A percentile compares a stretch with the other conserved stretches of the same genome.
These are phyloP conservation scores for Monilinia laxa DNA, from an alignment of 2,329 filamentous ascomycete species.

Conservation along the genomic window DNA sequence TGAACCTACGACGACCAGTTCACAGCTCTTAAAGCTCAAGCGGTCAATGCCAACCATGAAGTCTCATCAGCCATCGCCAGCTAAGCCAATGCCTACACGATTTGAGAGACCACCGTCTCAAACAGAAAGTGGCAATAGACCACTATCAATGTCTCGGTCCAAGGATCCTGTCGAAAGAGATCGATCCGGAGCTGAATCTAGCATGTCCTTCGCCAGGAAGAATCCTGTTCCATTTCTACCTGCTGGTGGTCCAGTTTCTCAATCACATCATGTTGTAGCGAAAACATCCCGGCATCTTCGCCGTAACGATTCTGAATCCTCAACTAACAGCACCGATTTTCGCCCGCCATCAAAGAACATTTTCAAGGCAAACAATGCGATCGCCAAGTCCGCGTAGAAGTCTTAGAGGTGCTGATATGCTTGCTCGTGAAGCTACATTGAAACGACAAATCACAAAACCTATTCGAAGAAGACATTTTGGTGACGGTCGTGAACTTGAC, in stretches of 20 bases:
- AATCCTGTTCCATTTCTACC: conserved; percentile 74
- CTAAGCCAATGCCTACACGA: conserved; percentile 50
- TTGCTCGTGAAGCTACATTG: conserved; percentile 47
- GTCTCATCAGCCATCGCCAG: conserved; percentile 49
- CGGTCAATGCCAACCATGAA: conserved; percentile 62
- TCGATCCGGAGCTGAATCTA: conserved; percentile 51
- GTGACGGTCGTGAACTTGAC: conserved; percentile 89
- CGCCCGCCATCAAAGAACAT: conserved; percentile 55
- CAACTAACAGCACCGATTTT: conserved; percentile 56
- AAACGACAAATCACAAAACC: conserved; percentile 76
- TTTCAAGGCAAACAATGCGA: conserved; percentile 58
- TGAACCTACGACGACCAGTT: conserved; percentile 64
- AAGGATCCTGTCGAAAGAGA: conserved; percentile 68
- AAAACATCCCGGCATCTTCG: conserved; percentile 71
- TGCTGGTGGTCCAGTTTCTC: conserved; percentile 68
- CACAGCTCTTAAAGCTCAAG: conserved; percentile 64
- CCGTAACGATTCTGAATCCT: conserved; percentile 78
- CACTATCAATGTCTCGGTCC: conserved; percentile 56
- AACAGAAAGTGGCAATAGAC: conserved; percentile 49
- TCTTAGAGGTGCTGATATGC: conserved; percentile 45
- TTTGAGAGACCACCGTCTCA: conserved; percentile 61
- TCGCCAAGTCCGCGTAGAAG: conserved; percentile 55
- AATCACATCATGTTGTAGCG: conserved; percentile 74
- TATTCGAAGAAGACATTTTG: conserved; percentile 70
- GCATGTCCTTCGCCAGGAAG: conserved; percentile 55